A percentile compares a stretch with the other conserved stretches of the same genome.
Conservation (phyloP, 257 asterid genomes). For the Schizonepeta tenuifolia region DNA sequence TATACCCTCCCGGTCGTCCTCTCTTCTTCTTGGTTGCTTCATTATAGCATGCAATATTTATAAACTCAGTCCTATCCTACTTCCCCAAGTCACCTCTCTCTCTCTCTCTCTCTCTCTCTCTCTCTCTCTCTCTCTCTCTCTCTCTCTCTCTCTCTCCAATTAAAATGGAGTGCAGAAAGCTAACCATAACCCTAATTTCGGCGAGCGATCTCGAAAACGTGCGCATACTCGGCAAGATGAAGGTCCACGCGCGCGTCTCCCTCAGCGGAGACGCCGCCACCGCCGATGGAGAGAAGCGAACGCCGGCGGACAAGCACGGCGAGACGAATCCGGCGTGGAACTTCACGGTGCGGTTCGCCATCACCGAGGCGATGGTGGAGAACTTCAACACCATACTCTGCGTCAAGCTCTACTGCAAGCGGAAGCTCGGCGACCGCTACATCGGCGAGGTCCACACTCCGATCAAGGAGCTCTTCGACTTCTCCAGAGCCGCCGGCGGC, state of each 20-base stretch:
- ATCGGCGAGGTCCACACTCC: slow-evolving; percentile 66
- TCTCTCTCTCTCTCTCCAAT: too few species aligned
- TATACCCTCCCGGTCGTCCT: background rate
- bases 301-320: slow-evolving; percentile 66
- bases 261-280: slow-evolving; percentile 39
- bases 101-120: too few species aligned
- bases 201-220: slow-evolving; percentile 65
- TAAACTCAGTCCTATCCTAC: background rate
- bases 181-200: slow-evolving; percentile 56
- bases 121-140: too few species aligned
- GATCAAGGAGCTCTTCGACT: slow-evolving; percentile 65
- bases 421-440: slow-evolving; percentile 73
- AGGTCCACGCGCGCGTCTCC: slow-evolving; percentile 64
- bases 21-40: slow-evolving; percentile 24
- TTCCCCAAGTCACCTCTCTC: background rate
- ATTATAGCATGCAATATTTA: background rate
- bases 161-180: slow-evolving; percentile 51
- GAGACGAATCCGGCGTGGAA: slow-evolving; percentile 79
- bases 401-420: slow-evolving; percentile 63
- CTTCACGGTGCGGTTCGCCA: slow-evolving; percentile 51
- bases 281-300: slow-evolving; percentile 44
- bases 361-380: slow-evolving; percentile 52
- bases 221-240: slow-evolving; percentile 59
- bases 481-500: slow-evolving; percentile 48
- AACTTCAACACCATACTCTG: slow-evolving; percentile 54